Evolutionary conservation across 257 asterid genomes (phyloP).

Genomic region (Ilex asprella): DNA sequence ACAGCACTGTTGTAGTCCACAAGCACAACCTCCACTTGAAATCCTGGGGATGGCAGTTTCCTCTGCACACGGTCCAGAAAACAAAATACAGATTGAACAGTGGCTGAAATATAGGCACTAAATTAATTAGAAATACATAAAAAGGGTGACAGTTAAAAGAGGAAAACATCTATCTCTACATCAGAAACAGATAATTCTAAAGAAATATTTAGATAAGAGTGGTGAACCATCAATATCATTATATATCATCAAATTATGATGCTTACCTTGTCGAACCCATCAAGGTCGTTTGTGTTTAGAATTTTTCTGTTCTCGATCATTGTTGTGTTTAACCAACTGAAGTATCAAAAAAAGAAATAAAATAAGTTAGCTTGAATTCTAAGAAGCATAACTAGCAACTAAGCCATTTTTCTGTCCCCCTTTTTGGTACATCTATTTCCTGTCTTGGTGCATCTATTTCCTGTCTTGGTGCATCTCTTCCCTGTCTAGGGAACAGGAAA

Average conservation of each 20-base stretch:
- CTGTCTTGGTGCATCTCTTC: no score
- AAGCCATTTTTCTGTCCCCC: not conserved
- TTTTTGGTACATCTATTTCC: no score
- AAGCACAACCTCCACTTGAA: conserved; percentile 89
- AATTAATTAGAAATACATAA: no score
- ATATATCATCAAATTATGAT: no score
- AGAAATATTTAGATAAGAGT: no score
- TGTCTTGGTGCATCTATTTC: no score
- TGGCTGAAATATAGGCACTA: not conserved
- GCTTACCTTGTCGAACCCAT: conserved; percentile 95
- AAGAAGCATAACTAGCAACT: conserved; percentile 2
- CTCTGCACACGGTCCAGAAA: conserved; percentile 42
- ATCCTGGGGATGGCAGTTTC: conserved; percentile 94
- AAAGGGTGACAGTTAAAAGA: no score
- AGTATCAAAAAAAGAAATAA: not conserved
- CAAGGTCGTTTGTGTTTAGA: conserved; percentile 70
- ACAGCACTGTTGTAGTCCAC: conserved; percentile 52
- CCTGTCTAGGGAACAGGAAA: not conserved
- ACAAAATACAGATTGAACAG: not conserved
- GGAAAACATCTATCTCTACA: no score
- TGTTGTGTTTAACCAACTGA: conserved; percentile 96
- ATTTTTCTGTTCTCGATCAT: conserved; percentile 89
- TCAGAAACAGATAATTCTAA: no score
- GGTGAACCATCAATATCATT: no score
- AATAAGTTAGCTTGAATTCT: no score